These are phyloP conservation scores for Pseudogymnoascus sp. DNA, from an alignment of 2,329 filamentous ascomycete species.

Conservation along the genomic window DNA sequence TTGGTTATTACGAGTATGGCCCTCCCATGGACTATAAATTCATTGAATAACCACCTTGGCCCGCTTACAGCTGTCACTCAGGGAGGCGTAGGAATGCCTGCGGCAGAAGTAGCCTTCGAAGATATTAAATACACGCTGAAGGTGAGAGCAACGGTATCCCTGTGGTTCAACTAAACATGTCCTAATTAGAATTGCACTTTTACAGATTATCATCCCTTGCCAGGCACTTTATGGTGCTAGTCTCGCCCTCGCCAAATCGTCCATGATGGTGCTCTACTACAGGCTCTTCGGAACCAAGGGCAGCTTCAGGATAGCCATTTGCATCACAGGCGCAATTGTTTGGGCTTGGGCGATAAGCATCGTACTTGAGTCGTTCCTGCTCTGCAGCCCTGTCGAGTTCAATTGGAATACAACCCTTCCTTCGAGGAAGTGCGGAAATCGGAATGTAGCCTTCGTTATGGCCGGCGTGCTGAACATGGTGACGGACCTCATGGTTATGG, in stretches of 20 bases:
- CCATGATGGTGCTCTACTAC: conserved; percentile 13
- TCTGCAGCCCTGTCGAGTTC: conserved; percentile 14
- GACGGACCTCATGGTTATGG: conserved; percentile 30
- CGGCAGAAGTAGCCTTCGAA: conserved; percentile 10
- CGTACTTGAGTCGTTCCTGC: conserved; percentile 12
- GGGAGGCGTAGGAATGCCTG: conserved; percentile 13
- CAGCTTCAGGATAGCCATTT: conserved; percentile 13
- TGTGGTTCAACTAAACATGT: neutral
- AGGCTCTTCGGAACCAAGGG: conserved; percentile 12
- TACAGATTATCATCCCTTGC: conserved; percentile 13
- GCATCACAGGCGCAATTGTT: conserved; percentile 8
- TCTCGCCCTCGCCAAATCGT: conserved; percentile 11
- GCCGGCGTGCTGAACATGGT: conserved; percentile 25
- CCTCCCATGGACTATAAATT: neutral
- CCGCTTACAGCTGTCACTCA: conserved; percentile 9
- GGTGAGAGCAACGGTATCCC: neutral
- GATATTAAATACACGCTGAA: conserved; percentile 12
- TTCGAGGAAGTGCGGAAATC: conserved; percentile 2
- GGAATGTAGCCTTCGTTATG: conserved; percentile 9
- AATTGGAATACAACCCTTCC: conserved; percentile 14
- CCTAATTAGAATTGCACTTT: neutral
- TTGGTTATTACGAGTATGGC: conserved; percentile 12
- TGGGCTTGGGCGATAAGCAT: conserved; percentile 9
- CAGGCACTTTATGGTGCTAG: conserved; percentile 12
- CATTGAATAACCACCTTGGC: neutral